A percentile compares a stretch with the other conserved stretches of the same genome.
Evolutionary conservation across 208 protist genomes (phyloP).

Genomic region (Trypanosomatidae sp.): DNA sequence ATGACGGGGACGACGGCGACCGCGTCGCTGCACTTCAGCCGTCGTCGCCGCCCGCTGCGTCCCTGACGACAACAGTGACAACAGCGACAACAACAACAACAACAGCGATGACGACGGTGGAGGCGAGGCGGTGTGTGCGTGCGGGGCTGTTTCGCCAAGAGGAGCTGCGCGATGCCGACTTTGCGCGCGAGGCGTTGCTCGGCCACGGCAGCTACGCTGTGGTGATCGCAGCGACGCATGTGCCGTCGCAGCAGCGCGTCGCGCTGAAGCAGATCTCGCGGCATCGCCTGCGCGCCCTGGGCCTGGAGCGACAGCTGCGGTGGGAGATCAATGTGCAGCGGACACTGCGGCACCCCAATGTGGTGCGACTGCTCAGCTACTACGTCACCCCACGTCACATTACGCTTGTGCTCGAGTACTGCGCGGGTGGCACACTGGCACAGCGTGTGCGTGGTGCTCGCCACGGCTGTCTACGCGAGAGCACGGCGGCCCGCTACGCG

Average conservation of each 20-base stretch:
- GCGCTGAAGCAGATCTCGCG: conserved; percentile 65
- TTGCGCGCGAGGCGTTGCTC: conserved; percentile 35
- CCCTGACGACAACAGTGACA: too few species aligned
- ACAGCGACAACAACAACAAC: too few species aligned
- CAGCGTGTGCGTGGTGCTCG: conserved; percentile 13
- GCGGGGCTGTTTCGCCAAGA: conserved; percentile 38
- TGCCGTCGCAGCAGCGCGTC: conserved; percentile 28
- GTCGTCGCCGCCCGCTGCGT: too few species aligned
- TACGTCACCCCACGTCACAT: conserved; percentile 36
- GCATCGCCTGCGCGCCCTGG: conserved; percentile 9
- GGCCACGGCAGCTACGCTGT: conserved; percentile 65
- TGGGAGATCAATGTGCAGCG: conserved; percentile 81
- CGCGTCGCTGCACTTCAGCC: too few species aligned
- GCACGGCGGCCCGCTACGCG: conserved; percentile 29
- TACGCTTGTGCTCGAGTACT: conserved; percentile 60
- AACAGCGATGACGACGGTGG: too few species aligned
- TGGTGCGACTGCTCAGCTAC: conserved; percentile 78
- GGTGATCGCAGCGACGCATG: conserved; percentile 51
- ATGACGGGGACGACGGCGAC: too few species aligned
- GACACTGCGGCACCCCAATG: conserved; percentile 58
- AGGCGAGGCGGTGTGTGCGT: too few species aligned
- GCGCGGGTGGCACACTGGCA: conserved; percentile 42
- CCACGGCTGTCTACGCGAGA: conserved; percentile 16
- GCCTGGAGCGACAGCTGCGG: conserved; percentile 35
- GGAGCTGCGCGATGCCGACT: conserved; percentile 41